phyloP scores from a whole-genome alignment of 805 yeast species.

The Ogataea allantospora region DNA sequence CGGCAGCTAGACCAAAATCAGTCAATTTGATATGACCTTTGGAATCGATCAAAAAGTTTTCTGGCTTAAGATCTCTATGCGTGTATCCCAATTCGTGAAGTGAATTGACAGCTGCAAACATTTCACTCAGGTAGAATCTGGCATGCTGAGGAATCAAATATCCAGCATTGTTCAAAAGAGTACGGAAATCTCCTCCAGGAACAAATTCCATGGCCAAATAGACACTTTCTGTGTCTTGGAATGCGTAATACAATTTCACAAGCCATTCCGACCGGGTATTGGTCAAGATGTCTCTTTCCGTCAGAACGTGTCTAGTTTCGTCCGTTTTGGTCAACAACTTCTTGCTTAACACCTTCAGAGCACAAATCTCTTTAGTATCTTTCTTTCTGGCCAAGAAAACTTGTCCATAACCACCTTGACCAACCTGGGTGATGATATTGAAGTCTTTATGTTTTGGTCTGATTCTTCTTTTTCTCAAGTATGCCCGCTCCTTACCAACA shows the following conservation, averaged over 20 bases:
- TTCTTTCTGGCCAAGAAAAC: slow-evolving; percentile 93
- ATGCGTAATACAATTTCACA: slow-evolving; percentile 88
- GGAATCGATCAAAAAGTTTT: slow-evolving; percentile 84
- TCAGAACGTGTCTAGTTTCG: slow-evolving; percentile 92
- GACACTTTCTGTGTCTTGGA: slow-evolving; percentile 87
- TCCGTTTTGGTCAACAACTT: slow-evolving; percentile 81
- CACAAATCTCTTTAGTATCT: slow-evolving; percentile 94
- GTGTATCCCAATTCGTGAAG: slow-evolving; percentile 94
- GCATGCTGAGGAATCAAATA: slow-evolving; percentile 93
- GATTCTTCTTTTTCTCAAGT: slow-evolving; percentile 81
- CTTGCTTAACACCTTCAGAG: slow-evolving; percentile 87
- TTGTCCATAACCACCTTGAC: slow-evolving; percentile 99
- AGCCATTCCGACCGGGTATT: slow-evolving; percentile 95
- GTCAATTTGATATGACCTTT: slow-evolving; percentile 91
- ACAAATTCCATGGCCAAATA: slow-evolving; percentile 98
- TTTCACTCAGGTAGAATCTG: slow-evolving; percentile 89
- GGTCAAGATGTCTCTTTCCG: slow-evolving; percentile 96
- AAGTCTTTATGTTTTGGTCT: slow-evolving; percentile 94
- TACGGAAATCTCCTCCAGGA: slow-evolving; percentile 99
- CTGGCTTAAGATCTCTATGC: slow-evolving; percentile 96
- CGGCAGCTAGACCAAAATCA: slow-evolving; percentile 97
- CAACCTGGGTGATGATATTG: slow-evolving; percentile 95
- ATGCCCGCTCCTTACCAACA: slow-evolving; percentile 78
- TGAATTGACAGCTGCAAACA: slow-evolving; percentile 93
- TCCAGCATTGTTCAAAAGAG: slow-evolving; percentile 89